These are phyloP conservation scores for Penicillium vulpinum DNA, from an alignment of 2,329 filamentous ascomycete species.

Conservation along the genomic window DNA sequence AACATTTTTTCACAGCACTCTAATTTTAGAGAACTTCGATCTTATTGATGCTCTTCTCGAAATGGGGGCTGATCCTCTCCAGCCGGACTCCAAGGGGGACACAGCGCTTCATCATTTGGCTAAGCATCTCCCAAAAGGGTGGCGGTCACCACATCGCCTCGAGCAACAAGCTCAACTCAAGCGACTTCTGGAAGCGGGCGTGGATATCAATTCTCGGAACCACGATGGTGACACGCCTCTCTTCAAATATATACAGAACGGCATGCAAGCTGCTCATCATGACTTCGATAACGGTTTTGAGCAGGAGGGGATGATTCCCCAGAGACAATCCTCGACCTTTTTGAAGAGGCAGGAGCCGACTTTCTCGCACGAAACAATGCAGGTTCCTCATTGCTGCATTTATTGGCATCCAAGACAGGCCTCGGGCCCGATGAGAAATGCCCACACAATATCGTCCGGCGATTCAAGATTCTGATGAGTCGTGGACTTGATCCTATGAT, in stretches of 20 bases:
- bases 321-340: background rate
- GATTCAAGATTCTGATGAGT: constrained; percentile 12
- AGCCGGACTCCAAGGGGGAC: background rate
- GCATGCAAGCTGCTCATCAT: background rate
- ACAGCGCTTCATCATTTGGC: background rate
- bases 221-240: constrained; percentile 3
- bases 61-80: background rate
- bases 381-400: constrained; percentile 8
- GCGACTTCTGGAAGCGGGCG: background rate
- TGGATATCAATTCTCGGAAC: constrained; percentile 5
- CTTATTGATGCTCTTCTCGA: background rate
- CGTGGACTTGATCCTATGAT: constrained; percentile 19
- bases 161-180: background rate
- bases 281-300: background rate
- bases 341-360: constrained; percentile 1
- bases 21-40: background rate
- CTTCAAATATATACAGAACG: background rate
- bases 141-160: no score
- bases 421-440: rapidly evolving
- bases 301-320: background rate
- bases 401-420: background rate
- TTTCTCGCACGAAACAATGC: background rate
- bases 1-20: constrained; percentile 3
- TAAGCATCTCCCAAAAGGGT: background rate
- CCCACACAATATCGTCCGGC: background rate